Evolutionary conservation across 306 rosid species (phyloP).

Genomic region (Sicyos edulis): DNA sequence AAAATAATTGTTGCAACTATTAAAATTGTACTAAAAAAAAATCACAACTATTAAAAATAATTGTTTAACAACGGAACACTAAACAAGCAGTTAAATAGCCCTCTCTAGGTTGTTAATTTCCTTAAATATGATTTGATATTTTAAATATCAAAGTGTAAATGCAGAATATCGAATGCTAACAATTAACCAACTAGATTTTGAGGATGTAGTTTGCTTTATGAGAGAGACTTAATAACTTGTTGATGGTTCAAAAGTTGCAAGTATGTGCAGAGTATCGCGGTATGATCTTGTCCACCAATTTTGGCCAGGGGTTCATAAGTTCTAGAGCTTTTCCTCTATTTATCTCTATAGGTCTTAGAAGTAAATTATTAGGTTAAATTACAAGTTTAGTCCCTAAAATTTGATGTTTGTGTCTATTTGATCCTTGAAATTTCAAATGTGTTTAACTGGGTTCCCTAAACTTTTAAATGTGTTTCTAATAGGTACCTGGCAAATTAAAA

Average conservation of each 20-base stretch:
- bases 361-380: neutral
- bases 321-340: neutral
- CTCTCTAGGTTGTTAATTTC: neutral
- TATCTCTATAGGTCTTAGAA: neutral
- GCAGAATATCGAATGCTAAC: neutral
- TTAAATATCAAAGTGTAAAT: neutral
- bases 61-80: neutral
- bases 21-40: too few species aligned
- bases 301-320: neutral
- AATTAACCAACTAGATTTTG: neutral
- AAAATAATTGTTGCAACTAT: neutral
- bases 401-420: too few species aligned
- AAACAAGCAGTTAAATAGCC: neutral
- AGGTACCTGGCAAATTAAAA: too few species aligned
- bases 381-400: too few species aligned
- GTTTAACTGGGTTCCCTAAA: too few species aligned
- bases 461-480: too few species aligned
- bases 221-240: neutral
- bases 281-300: conserved; percentile 4
- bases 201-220: neutral
- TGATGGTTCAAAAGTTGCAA: conserved; percentile 1
- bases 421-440: too few species aligned
- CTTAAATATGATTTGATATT: neutral
- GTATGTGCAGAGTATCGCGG: neutral
- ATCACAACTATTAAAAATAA: neutral